phyloP scores from a whole-genome alignment of 441 rosid genomes.

The Euphorbia corollata region DNA sequence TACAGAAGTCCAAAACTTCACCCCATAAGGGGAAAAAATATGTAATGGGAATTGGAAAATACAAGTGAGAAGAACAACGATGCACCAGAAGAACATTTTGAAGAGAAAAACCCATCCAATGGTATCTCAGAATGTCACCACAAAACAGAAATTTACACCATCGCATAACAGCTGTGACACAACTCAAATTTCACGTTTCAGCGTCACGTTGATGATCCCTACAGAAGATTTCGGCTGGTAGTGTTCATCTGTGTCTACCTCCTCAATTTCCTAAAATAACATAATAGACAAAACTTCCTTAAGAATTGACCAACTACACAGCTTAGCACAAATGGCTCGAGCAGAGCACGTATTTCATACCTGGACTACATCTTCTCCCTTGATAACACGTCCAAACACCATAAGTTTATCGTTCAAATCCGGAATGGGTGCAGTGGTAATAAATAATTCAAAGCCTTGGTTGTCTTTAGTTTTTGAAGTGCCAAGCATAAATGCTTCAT shows the following conservation, averaged over 20 bases:
- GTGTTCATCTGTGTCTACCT: slow-evolving; percentile 79
- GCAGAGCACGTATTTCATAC: slow-evolving; percentile 27
- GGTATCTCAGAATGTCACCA: neutral
- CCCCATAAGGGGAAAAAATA: neutral
- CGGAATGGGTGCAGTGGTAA: slow-evolving; percentile 86
- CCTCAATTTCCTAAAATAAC: slow-evolving; percentile 69
- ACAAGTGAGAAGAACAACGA: slow-evolving; percentile 6
- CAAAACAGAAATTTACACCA: slow-evolving; percentile 8
- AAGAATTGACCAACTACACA: neutral
- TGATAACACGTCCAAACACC: slow-evolving; percentile 72
- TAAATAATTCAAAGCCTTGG: slow-evolving; percentile 60
- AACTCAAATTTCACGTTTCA: slow-evolving; percentile 39
- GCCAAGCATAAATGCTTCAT: slow-evolving; percentile 84
- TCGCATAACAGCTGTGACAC: neutral
- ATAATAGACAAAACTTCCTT: neutral
- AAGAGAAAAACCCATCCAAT: neutral
- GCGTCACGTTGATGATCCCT: slow-evolving; percentile 41
- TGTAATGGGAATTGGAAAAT: slow-evolving; percentile 8
- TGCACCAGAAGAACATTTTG: slow-evolving; percentile 4
- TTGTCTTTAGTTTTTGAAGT: slow-evolving; percentile 51
- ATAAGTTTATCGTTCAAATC: slow-evolving; percentile 61
- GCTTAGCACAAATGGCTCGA: neutral
- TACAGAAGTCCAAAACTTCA: neutral
- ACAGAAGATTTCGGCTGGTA: slow-evolving; percentile 60
- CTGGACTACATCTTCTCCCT: slow-evolving; percentile 88